Percentiles rank a stretch among this genome's conserved stretches.
Evolutionary conservation across 768 basidiomycete species (phyloP).

Genomic region (Russula dissimulans): DNA sequence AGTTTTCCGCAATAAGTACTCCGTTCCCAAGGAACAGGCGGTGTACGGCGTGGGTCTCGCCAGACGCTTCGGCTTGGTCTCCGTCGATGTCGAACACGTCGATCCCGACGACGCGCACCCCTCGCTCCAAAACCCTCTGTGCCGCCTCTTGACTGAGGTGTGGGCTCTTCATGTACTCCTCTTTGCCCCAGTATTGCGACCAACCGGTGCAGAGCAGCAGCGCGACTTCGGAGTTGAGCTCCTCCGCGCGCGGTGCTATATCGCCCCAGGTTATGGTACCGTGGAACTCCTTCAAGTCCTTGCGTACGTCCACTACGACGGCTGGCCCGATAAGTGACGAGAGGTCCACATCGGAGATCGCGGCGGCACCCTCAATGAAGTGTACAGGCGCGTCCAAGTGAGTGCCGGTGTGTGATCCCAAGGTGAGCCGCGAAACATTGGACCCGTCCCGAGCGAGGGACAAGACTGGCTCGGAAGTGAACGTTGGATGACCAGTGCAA

Average conservation of each 20-base stretch:
- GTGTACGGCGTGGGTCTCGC: conserved; percentile 38
- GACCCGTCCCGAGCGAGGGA: conserved; percentile 40
- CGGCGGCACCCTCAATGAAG: conserved; percentile 48
- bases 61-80: conserved; percentile 26
- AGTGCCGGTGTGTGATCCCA: conserved; percentile 69
- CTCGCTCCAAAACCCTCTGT: conserved; percentile 36
- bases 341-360: conserved; percentile 51
- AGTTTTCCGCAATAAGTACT: conserved; percentile 62
- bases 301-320: conserved; percentile 45
- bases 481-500: conserved; percentile 50
- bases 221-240: conserved; percentile 34
- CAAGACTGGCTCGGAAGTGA: conserved; percentile 31
- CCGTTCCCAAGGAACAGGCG: conserved; percentile 49
- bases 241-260: conserved; percentile 30
- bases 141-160: conserved; percentile 51
- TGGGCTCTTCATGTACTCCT: conserved; percentile 39
- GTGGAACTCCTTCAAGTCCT: conserved; percentile 28
- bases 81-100: conserved; percentile 66
- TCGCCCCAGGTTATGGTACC: conserved; percentile 48
- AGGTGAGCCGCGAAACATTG: conserved; percentile 41
- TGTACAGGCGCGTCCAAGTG: conserved; percentile 76
- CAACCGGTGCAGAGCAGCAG: conserved; percentile 50
- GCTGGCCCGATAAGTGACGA: conserved; percentile 45
- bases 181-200: conserved; percentile 34
- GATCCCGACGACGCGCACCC: conserved; percentile 49